Percentiles rank a stretch among this genome's conserved stretches.
These are phyloP conservation scores for Aphanomyces invadans DNA, from an alignment of 352 stramenopile species.

Conservation along the genomic window DNA sequence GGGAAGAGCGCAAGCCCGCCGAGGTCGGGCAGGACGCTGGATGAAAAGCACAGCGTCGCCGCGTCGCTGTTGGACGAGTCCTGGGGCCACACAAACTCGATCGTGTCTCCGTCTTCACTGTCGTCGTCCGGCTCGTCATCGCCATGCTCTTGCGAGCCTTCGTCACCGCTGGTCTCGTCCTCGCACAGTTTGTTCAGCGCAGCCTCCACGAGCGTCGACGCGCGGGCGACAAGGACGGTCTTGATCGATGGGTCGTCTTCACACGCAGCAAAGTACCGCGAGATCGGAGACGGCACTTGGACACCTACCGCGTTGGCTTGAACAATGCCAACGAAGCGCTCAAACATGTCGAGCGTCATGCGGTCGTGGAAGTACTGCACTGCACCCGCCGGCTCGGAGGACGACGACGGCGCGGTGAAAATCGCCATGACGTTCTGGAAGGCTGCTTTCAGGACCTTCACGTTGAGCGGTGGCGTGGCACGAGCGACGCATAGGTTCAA, in stretches of 20 bases:
- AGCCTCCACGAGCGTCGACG: background rate
- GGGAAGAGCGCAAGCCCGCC: slow-evolving; percentile 11
- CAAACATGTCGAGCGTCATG: background rate
- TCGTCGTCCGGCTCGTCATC: background rate
- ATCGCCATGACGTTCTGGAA: background rate
- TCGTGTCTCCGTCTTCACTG: background rate
- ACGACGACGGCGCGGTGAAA: background rate
- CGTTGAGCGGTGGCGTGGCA: no score
- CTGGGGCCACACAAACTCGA: slow-evolving; percentile 1
- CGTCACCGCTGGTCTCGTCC: background rate
- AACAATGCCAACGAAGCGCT: background rate
- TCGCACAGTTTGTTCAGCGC: slow-evolving; percentile 1
- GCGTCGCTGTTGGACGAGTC: background rate
- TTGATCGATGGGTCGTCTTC: background rate
- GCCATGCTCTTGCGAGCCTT: background rate
- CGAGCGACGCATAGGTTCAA: background rate
- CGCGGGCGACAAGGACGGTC: background rate
- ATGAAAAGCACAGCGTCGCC: slow-evolving; percentile 4
- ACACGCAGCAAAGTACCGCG: slow-evolving; percentile 7
- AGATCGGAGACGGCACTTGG: slow-evolving; percentile 11
- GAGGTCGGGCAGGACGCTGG: background rate
- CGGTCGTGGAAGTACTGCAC: background rate
- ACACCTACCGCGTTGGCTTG: slow-evolving; percentile 18
- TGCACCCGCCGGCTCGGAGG: background rate
- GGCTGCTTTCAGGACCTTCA: background rate